These are phyloP conservation scores for Argentina anserina DNA, from an alignment of 306 rosid species.

Conservation along the genomic window DNA sequence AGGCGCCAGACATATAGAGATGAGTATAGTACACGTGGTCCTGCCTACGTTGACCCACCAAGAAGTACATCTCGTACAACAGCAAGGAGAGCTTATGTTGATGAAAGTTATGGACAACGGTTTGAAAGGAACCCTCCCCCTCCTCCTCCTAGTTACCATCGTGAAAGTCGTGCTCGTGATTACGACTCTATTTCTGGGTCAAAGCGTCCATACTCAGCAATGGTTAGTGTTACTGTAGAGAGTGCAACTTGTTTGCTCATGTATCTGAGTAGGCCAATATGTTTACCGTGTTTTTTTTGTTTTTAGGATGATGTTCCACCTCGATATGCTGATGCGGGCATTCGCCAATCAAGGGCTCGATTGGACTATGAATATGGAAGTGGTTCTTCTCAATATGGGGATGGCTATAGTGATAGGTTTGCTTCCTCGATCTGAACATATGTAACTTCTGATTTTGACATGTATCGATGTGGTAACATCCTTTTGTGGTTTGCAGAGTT, in stretches of 20 bases:
- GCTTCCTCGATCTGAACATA: slow-evolving; percentile 19
- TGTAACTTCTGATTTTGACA: neutral
- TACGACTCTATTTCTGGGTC: slow-evolving; percentile 72
- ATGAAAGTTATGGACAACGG: slow-evolving; percentile 75
- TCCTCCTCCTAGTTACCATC: slow-evolving; percentile 66
- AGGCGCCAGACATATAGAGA: slow-evolving; percentile 78
- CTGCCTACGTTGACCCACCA: slow-evolving; percentile 62
- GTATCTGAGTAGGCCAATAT: neutral
- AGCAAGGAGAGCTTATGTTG: slow-evolving; percentile 81
- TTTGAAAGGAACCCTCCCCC: slow-evolving; percentile 79
- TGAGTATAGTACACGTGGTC: slow-evolving; percentile 61
- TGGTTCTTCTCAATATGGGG: slow-evolving; percentile 70
- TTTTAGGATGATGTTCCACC: slow-evolving; percentile 77
- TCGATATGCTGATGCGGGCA: slow-evolving; percentile 61
- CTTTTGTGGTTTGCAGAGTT: slow-evolving; percentile 42
- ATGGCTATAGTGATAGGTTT: slow-evolving; percentile 79
- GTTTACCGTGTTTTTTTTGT: neutral
- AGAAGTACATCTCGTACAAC: slow-evolving; percentile 62
- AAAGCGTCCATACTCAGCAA: slow-evolving; percentile 72
- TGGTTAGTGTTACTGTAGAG: slow-evolving; percentile 38
- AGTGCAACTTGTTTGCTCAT: neutral
- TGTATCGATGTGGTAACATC: slow-evolving; percentile 7
- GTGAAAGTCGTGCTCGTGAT: slow-evolving; percentile 69
- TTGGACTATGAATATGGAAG: slow-evolving; percentile 79
- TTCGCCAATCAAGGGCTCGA: slow-evolving; percentile 84